Base-by-base conservation (phyloP, 2,329 filamentous ascomycete species). In the Ophiostoma quercus region DNA sequence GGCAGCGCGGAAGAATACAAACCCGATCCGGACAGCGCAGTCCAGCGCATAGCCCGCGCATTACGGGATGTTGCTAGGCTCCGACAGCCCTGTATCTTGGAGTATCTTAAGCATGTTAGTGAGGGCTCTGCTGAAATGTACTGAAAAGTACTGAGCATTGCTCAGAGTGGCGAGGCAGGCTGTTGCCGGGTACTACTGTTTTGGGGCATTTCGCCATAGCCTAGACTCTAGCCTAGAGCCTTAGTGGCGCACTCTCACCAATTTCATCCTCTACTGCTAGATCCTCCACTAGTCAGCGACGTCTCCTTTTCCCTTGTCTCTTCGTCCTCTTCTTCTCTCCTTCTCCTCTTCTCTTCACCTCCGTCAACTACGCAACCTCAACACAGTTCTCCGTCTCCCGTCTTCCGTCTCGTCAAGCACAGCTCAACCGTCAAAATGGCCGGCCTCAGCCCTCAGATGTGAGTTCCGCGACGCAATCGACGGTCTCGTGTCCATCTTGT, bases 381-480 rank as follows among this genome's bases (percentile, higher is more conserved):
- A 22, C 11, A 19, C 22, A 16, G 34, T 65, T 9, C 25, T 62
- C 19, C 19, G 37, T 60, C 41, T 22, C 16, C 41, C 25, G 29
- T 54, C 65, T 57, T 7, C 16, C 43, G 19, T n/a, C 37, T 66
- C 29, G 51, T 43, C 43, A 19, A n/a, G 41, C 57, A 43, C 37
- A 14, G 19, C 43, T 39, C 57, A 51, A 63, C 32, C 29, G 47
- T 32, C 63, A 87, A 80, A 79, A 90, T 89, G 87, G 86, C 80
- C 76, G 80, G 80, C 71, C 80, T 90, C 76, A 87, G 83, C 76
- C 84, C 88, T 76, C 88, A 90, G 79, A 82, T 90, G 88, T 90
- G 82, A 77, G 86, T 78, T 19, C 54, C 11, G 29, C 41, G 39
- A 8, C 41, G 4, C 43, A 14, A 37, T 37, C 16, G 4, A 22